These are phyloP conservation scores for Ceratocystis eucalypticola DNA, from an alignment of 2,329 filamentous ascomycete species.

Conservation along the genomic window DNA sequence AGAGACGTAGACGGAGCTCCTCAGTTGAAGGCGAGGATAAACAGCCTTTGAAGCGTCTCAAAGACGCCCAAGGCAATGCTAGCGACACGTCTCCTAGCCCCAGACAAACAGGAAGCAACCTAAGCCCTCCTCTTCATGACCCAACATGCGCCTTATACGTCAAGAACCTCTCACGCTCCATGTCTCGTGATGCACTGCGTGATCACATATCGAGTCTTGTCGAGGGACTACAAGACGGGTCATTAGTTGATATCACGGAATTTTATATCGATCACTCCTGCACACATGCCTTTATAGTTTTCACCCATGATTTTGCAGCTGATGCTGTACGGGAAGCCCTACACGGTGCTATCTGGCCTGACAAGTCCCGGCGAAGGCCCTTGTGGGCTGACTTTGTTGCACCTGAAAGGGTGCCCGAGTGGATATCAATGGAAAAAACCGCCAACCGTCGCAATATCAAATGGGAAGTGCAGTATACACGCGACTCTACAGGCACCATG, in stretches of 20 bases:
- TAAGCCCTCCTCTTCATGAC: slow-evolving; percentile 43
- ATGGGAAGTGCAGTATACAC: slow-evolving; percentile 63
- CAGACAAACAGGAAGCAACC: not conserved
- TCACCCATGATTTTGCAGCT: slow-evolving; percentile 56
- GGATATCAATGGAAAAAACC: slow-evolving; percentile 57
- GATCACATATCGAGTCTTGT: slow-evolving; percentile 59
- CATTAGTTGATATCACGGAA: slow-evolving; percentile 43
- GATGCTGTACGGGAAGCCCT: slow-evolving; percentile 61
- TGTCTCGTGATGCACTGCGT: slow-evolving; percentile 54
- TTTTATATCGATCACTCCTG: slow-evolving; percentile 77
- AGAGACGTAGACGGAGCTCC: slow-evolving; percentile 11
- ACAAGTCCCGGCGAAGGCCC: slow-evolving; percentile 69
- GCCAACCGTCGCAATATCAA: slow-evolving; percentile 27
- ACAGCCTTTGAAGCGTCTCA: slow-evolving; percentile 15
- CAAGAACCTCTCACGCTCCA: slow-evolving; percentile 74
- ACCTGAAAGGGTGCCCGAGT: slow-evolving; percentile 54
- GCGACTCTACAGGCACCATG: slow-evolving; percentile 40
- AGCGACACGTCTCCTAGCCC: slow-evolving; percentile 31
- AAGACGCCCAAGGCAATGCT: slow-evolving; percentile 27
- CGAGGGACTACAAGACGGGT: slow-evolving; percentile 37
- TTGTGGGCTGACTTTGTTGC: slow-evolving; percentile 88
- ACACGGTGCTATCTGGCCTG: slow-evolving; percentile 72
- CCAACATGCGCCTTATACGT: slow-evolving; percentile 75
- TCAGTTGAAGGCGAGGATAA: not conserved
- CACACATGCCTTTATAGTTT: slow-evolving; percentile 73